Percentiles rank a stretch among this genome's conserved stretches.
These are phyloP conservation scores for Tieghemiomyces parasiticus DNA, from an alignment of 192 early-diverging fungal genomes.

Conservation along the genomic window DNA sequence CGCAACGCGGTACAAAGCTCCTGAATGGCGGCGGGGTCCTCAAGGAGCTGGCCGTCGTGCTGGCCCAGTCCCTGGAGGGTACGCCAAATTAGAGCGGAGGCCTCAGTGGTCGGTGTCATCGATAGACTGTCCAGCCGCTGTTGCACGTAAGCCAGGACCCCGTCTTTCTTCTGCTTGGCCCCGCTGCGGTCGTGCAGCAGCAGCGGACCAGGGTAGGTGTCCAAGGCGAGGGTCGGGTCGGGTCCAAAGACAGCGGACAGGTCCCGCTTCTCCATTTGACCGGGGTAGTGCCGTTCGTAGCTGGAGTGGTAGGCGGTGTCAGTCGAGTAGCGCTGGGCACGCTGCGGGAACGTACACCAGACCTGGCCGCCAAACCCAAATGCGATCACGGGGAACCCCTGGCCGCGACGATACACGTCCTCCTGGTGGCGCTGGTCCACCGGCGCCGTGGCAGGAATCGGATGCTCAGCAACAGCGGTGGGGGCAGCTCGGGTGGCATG, in stretches of 20 bases:
- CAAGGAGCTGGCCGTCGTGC: not conserved
- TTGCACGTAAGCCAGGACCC: not conserved
- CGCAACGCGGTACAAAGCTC: not conserved
- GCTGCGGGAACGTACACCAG: slow-evolving; percentile 6
- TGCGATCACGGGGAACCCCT: slow-evolving; percentile 1
- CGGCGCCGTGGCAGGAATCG: not conserved
- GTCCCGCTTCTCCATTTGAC: not conserved
- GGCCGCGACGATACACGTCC: slow-evolving; percentile 6
- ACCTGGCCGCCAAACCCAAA: slow-evolving; percentile 5
- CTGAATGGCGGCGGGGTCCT: not conserved
- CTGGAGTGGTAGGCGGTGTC: not conserved
- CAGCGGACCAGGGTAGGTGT: slow-evolving; percentile 1
- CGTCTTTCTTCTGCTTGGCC: slow-evolving; percentile 1
- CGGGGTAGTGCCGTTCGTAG: slow-evolving; percentile 1
- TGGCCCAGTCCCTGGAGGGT: not conserved
- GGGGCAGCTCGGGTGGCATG: too few relatives aligned
- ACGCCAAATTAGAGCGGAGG: not conserved
- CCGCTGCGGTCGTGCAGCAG: not conserved
- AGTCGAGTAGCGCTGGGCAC: not conserved
- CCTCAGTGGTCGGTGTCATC: not conserved
- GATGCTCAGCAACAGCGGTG: not conserved
- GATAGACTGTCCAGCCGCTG: not conserved
- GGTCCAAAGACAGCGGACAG: not conserved
- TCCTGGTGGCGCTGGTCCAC: not conserved
- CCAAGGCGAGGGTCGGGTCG: not conserved